Evolutionary conservation across 495 filamentous ascomycete species (phyloP).

Genomic region (Lindgomyces ingoldianus): DNA sequence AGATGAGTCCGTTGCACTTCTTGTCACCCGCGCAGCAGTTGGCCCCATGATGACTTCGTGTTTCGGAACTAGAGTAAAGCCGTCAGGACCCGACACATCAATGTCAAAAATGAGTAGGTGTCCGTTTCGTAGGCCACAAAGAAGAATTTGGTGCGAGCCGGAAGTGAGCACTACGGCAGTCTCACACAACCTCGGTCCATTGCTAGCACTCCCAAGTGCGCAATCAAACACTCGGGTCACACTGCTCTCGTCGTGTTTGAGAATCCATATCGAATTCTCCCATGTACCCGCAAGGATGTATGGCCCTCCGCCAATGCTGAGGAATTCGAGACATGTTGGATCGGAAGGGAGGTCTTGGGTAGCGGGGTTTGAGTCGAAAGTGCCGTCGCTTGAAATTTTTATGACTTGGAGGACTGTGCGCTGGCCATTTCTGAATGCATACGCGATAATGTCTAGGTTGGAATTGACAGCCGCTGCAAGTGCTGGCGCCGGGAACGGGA

Average conservation of each 20-base stretch:
- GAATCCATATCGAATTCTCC: constrained; percentile 5
- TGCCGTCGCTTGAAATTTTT: constrained; percentile 1
- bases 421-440: constrained; percentile 3
- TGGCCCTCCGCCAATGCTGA: constrained; percentile 9
- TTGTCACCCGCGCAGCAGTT: constrained; percentile 18
- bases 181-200: constrained; percentile 27
- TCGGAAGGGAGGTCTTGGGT: constrained; percentile 11
- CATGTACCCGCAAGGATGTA: constrained; percentile 22
- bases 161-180: constrained; percentile 21
- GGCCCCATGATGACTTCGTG: constrained; percentile 15
- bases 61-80: background rate
- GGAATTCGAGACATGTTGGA: constrained; percentile 29
- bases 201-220: background rate
- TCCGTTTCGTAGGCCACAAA: constrained; percentile 42
- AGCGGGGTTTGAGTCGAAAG: background rate
- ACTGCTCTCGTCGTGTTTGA: constrained; percentile 2
- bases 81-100: background rate
- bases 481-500: constrained; percentile 2
- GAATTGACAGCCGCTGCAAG: constrained; percentile 34
- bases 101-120: constrained; percentile 11
- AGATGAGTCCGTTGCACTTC: constrained; percentile 10
- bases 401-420: constrained; percentile 12
- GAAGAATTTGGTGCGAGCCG: constrained; percentile 3
- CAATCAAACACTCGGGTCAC: constrained; percentile 7
- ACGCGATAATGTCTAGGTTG: constrained; percentile 5